These are phyloP conservation scores for Penicillium sp. DNA, from an alignment of 2,329 filamentous ascomycete genomes.

Conservation along the genomic window DNA sequence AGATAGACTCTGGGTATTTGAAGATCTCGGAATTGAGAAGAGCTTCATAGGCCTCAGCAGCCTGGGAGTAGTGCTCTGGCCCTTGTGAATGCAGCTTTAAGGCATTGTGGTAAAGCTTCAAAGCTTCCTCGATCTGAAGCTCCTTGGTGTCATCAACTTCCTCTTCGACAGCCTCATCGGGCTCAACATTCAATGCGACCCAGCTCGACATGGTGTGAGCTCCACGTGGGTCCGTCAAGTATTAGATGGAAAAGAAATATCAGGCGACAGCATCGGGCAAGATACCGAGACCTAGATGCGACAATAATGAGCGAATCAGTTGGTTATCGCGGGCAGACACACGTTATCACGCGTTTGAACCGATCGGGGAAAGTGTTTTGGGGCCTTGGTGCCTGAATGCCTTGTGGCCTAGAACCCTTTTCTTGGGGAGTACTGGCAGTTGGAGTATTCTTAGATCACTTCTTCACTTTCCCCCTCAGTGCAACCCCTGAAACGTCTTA, in stretches of 20 bases:
- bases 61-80: constrained; percentile 63
- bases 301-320: constrained; percentile 3
- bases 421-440: constrained; percentile 3
- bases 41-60: constrained; percentile 68
- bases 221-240: constrained; percentile 9
- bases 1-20: constrained; percentile 74
- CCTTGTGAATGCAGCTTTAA: constrained; percentile 87
- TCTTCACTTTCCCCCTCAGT: constrained; percentile 10
- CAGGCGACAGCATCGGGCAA: constrained; percentile 16
- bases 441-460: constrained; percentile 6
- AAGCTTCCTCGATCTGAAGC: constrained; percentile 90
- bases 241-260: neutral
- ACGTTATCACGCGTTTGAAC: constrained; percentile 14
- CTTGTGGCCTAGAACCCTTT: constrained; percentile 18
- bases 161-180: constrained; percentile 79
- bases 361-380: constrained; percentile 11
- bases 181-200: constrained; percentile 84
- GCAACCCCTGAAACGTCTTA: constrained; percentile 5
- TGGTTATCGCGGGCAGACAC: constrained; percentile 12
- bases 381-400: constrained; percentile 11
- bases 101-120: constrained; percentile 87
- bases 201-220: constrained; percentile 51
- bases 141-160: constrained; percentile 93
- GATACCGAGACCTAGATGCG: neutral
- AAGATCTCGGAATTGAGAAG: constrained; percentile 92